Conservation (phyloP, 1,284 basidiomycete species). For the Bjerkandera adusta region DNA sequence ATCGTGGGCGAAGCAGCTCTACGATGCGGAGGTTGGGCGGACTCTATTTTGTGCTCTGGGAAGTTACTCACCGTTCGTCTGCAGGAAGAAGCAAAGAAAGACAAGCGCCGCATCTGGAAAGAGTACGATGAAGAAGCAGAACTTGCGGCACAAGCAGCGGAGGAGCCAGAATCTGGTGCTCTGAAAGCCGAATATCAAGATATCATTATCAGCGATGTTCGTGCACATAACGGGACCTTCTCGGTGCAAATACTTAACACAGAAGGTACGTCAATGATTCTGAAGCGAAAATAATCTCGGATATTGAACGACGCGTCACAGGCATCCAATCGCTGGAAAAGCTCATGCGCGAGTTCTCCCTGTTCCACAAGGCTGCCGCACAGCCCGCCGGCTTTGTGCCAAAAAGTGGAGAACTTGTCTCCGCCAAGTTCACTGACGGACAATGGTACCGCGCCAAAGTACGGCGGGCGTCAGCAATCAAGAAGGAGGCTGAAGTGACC, state of each 20-base stretch:
- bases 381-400: constrained; percentile 70
- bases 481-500: constrained; percentile 86
- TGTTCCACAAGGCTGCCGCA: constrained; percentile 72
- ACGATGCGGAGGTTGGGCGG: constrained; percentile 73
- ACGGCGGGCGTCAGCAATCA: constrained; percentile 74
- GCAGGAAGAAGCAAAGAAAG: constrained; percentile 78
- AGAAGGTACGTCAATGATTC: constrained; percentile 72
- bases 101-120: constrained; percentile 82
- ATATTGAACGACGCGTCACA: constrained; percentile 27
- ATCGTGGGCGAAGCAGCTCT: constrained; percentile 76
- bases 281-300: neutral
- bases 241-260: constrained; percentile 91
- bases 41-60: neutral
- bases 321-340: constrained; percentile 88
- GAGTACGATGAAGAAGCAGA: constrained; percentile 73
- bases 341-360: constrained; percentile 91
- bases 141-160: constrained; percentile 44
- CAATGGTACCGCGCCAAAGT: constrained; percentile 95
- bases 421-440: constrained; percentile 87
- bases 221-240: constrained; percentile 79
- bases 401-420: constrained; percentile 84
- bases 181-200: constrained; percentile 86
- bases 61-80: constrained; percentile 6
- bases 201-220: constrained; percentile 88
- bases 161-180: constrained; percentile 46